Conservation (phyloP, 148 eudicot genomes). For the Simmondsia chinensis region DNA sequence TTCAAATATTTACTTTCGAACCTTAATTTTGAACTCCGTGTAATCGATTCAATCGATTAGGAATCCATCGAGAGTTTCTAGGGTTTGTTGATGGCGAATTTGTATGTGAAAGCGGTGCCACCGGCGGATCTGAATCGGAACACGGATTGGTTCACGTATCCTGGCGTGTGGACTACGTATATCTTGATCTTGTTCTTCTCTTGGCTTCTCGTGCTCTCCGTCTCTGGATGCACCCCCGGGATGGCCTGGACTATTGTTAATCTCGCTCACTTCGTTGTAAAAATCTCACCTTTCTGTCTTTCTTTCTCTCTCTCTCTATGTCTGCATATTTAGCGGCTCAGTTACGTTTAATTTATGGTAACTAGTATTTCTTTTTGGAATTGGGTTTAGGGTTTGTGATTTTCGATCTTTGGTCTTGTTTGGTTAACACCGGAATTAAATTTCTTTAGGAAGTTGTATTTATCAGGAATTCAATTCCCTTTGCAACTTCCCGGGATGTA, state of each 20-base stretch:
- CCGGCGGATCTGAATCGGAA: slow-evolving; percentile 79
- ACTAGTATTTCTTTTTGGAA: background rate
- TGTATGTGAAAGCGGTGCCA: slow-evolving; percentile 65
- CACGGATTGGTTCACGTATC: slow-evolving; percentile 88
- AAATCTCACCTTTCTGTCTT: slow-evolving; percentile 2
- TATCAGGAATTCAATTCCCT: too few relatives aligned
- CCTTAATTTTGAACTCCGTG: background rate
- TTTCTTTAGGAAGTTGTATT: too few relatives aligned
- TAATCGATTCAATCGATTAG: background rate
- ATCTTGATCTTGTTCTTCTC: slow-evolving; percentile 65
- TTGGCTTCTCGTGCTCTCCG: slow-evolving; percentile 69
- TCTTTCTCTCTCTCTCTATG: background rate
- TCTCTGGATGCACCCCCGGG: slow-evolving; percentile 66
- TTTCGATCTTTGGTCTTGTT: background rate
- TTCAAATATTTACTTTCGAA: too few relatives aligned
- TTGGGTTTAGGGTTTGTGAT: slow-evolving; percentile 11
- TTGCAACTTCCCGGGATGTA: too few relatives aligned
- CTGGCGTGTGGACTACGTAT: slow-evolving; percentile 85
- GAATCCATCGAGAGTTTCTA: slow-evolving; percentile 1
- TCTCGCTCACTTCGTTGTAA: slow-evolving; percentile 55
- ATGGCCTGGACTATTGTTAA: slow-evolving; percentile 84
- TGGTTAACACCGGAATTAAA: background rate
- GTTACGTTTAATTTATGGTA: slow-evolving; percentile 2
- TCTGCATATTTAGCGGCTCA: background rate
- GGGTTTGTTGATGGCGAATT: slow-evolving; percentile 40